Evolutionary conservation across 2,329 filamentous ascomycete genomes (phyloP).

Genomic region (Emmonsiellopsis sp.): DNA sequence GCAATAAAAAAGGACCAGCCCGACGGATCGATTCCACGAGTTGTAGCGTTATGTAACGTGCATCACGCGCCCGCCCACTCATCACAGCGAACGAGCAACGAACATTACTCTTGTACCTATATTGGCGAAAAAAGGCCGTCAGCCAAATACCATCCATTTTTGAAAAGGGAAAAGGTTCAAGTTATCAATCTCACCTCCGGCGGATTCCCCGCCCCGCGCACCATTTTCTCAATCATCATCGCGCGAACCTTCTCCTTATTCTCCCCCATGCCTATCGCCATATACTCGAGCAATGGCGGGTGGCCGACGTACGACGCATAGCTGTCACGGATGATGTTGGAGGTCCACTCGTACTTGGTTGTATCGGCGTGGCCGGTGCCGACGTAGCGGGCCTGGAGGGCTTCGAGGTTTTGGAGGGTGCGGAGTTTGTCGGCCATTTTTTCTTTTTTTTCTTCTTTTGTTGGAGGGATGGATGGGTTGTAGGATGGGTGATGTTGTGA

Average conservation of each 20-base stretch:
- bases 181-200: conserved; percentile 49
- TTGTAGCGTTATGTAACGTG: too few species aligned
- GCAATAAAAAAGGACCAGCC: too few species aligned
- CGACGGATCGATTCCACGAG: too few species aligned
- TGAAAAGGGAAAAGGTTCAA: too few species aligned
- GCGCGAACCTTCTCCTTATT: conserved; percentile 69
- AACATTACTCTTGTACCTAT: conserved; percentile 12
- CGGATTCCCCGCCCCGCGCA: conserved; percentile 56
- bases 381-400: conserved; percentile 89
- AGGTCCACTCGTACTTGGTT: conserved; percentile 93
- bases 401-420: conserved; percentile 93
- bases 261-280: conserved; percentile 82
- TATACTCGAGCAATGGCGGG: conserved; percentile 77
- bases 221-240: conserved; percentile 68
- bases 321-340: conserved; percentile 90
- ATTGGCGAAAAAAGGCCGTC: neutral
- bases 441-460: conserved; percentile 16
- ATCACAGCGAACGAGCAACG: neutral
- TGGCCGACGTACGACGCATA: conserved; percentile 85
- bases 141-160: too few species aligned
- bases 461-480: neutral
- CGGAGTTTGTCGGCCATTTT: conserved; percentile 88
- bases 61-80: neutral
- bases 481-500: neutral
- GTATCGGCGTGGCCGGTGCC: conserved; percentile 96